These are phyloP conservation scores for Arbutus unedo DNA, from an alignment of 148 eudicot genomes.

Conservation along the genomic window DNA sequence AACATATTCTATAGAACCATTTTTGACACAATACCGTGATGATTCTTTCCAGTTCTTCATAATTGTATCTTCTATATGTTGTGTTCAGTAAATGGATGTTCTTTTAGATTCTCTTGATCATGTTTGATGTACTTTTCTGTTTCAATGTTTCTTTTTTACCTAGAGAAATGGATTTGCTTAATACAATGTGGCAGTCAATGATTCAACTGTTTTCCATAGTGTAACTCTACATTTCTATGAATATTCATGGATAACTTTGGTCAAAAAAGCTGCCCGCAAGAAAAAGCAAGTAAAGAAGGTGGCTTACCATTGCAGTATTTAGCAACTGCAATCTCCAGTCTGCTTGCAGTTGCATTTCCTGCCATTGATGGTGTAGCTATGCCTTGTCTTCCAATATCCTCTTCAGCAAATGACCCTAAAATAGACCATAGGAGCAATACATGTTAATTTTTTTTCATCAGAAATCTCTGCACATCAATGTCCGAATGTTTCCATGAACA, in stretches of 20 bases:
- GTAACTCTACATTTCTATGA: background rate
- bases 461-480: conserved; percentile 11
- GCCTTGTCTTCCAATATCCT: conserved; percentile 92
- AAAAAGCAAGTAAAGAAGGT: background rate
- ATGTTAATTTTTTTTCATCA: background rate
- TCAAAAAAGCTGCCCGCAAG: background rate
- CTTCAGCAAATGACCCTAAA: conserved; percentile 96
- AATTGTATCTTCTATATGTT: background rate
- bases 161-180: background rate
- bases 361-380: conserved; percentile 51
- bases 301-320: conserved; percentile 92
- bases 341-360: conserved; percentile 94
- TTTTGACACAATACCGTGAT: background rate
- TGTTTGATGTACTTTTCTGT: background rate
- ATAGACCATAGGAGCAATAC: conserved; percentile 13
- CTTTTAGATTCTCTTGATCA: background rate
- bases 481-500: background rate
- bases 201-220: background rate
- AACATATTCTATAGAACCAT: background rate
- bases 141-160: background rate
- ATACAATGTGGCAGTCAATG: background rate
- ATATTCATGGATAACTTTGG: background rate
- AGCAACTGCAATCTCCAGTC: conserved; percentile 95
- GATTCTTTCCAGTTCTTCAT: background rate
- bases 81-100: background rate